Conservation (phyloP, 2,329 filamentous ascomycete species). For the Colletotrichum brevisporum region DNA sequence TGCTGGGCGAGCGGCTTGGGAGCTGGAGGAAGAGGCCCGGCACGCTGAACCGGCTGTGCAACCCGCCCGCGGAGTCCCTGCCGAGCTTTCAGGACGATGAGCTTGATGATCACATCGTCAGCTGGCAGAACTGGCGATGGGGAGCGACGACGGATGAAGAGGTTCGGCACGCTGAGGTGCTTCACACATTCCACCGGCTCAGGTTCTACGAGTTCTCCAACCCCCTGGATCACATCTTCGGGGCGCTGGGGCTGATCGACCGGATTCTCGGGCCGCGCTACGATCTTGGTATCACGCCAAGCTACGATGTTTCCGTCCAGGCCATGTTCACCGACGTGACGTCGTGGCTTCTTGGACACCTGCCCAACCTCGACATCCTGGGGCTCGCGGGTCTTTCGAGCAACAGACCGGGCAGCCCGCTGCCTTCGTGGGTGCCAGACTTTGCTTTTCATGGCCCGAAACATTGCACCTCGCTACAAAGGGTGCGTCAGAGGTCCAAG, state of each 20-base stretch:
- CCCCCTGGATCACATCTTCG: constrained; percentile 19
- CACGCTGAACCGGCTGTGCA: constrained; percentile 25
- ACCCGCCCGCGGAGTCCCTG: constrained; percentile 1
- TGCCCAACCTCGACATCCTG: constrained; percentile 30
- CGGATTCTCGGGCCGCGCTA: constrained; percentile 19
- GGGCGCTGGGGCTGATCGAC: constrained; percentile 18
- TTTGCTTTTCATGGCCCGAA: constrained; percentile 11
- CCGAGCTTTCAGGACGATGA: not conserved
- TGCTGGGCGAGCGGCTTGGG: not conserved
- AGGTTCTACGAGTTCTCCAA: constrained; percentile 20
- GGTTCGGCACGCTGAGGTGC: constrained; percentile 13
- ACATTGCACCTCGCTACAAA: constrained; percentile 14
- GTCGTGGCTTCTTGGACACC: constrained; percentile 6
- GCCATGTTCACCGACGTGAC: constrained; percentile 16
- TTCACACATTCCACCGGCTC: constrained; percentile 27
- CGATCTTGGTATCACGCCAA: not conserved
- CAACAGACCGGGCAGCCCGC: not conserved
- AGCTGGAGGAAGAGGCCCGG: not conserved
- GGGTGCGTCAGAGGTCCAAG: constrained; percentile 2
- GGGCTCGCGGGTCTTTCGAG: constrained; percentile 16
- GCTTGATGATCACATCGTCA: not conserved
- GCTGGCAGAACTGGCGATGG: constrained; percentile 28
- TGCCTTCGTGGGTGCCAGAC: constrained; percentile 34
- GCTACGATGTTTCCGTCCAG: constrained; percentile 14
- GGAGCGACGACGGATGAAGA: constrained; percentile 18